Base-by-base conservation (phyloP, 208 protist species). In the Acanthamoeba triangularis region DNA sequence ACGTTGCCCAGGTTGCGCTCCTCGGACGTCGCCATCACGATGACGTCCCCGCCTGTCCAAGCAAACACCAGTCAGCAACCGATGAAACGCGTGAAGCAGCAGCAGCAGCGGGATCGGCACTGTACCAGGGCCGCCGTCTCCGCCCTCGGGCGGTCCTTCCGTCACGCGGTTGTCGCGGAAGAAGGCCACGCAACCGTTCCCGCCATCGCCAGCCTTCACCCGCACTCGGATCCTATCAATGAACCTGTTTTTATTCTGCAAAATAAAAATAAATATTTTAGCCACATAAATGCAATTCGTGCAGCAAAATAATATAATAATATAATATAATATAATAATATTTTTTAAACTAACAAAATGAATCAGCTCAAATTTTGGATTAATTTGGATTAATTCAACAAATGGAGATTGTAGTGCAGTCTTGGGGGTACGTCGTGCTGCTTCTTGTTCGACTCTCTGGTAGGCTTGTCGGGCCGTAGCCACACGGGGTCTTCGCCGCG, bases 121-220 rank as follows among this genome's bases (percentile, higher is more conserved):
- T 2, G 41, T 52, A 90, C 52, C 84, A 0, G 23, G 8, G 52
- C 84, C 84, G 28, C 84, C 84, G 52, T 90, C 52, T 23, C 84
- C 84, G 41, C 84, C 84, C 30, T 90, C 84, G 20, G 84, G 49
- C 13, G 84, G 84, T 14, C 84, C 84, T 33, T 84, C 74, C n/a
- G 44, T 84, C 23, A 52, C 44, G 11, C 74, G 35, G 14, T 96
- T 96, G 8, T 69, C 96, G 35, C 96, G 35, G 72, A 90, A 92
- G 76, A 96, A 96, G 80, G 44, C 63, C 23, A 95, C 37, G 59
- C 52, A 35, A 41, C 96, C 96, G 56, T 35, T 44, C n/a, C 96
- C 96, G n/a, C 96, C 96, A 54, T 95, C 87, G 90, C 96, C 96
- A n/a, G 93, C 92, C 41, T 74, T 93, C 23, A 88, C 10, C 14